These are phyloP conservation scores for Scenedesmus sp. DNA, from an alignment of 163 green algal species.

Conservation along the genomic window DNA sequence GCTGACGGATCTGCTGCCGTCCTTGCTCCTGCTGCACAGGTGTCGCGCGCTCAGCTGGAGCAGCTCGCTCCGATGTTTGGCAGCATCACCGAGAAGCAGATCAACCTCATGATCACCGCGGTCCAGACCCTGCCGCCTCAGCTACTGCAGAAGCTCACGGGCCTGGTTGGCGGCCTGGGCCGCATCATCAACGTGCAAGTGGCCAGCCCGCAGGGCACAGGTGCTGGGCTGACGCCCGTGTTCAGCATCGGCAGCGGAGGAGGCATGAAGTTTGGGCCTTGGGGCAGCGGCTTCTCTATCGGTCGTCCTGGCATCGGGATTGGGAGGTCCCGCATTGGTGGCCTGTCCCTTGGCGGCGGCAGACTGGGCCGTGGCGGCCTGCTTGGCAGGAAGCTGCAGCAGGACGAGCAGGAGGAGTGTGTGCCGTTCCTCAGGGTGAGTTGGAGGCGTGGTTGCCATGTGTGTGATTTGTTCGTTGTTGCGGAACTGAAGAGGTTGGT, in stretches of 20 bases:
- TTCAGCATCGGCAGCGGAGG: background rate
- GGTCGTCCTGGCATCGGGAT: background rate
- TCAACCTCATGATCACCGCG: slow-evolving; percentile 4
- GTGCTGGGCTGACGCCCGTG: background rate
- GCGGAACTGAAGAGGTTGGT: too few relatives aligned
- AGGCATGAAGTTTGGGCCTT: background rate
- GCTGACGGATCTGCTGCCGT: background rate
- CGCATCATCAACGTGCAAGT: slow-evolving; percentile 10
- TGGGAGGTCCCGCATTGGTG: background rate
- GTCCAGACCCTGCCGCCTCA: background rate
- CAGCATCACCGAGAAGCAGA: slow-evolving; percentile 18
- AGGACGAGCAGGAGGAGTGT: slow-evolving; percentile 1
- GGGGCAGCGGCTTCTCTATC: background rate
- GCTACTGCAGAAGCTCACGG: background rate
- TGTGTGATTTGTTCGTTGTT: background rate
- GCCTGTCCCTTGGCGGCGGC: background rate
- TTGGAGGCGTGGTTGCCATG: background rate
- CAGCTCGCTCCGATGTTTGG: slow-evolving; percentile 12
- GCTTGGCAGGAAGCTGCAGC: slow-evolving; percentile 27
- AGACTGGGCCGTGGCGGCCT: too few relatives aligned
- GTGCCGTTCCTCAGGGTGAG: background rate
- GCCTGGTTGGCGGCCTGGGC: slow-evolving; percentile 14
- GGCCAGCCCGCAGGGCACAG: background rate
- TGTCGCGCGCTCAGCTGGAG: slow-evolving; percentile 35
- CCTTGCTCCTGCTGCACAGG: slow-evolving; percentile 6